These are phyloP conservation scores for Globisporangium okanoganense DNA, from an alignment of 352 stramenopile genomes.

Conservation along the genomic window DNA sequence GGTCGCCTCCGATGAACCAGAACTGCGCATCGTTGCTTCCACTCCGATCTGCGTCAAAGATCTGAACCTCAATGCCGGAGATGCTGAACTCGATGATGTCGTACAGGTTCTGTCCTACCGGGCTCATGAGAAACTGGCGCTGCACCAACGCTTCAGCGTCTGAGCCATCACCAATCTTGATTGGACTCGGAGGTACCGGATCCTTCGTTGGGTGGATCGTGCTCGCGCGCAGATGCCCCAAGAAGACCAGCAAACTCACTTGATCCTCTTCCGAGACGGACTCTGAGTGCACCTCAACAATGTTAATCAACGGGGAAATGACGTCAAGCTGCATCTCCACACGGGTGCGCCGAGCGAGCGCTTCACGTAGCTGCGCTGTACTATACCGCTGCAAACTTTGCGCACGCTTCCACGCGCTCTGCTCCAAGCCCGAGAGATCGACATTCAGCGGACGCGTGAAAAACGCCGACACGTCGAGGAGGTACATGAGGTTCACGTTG, in stretches of 20 bases:
- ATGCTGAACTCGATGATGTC: conserved; percentile 76
- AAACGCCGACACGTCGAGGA: conserved; percentile 61
- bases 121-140: conserved; percentile 14
- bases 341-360: conserved; percentile 62
- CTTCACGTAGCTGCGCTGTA: conserved; percentile 63
- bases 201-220: conserved; percentile 38
- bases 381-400: conserved; percentile 79
- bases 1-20: conserved; percentile 13
- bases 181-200: conserved; percentile 11
- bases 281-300: conserved; percentile 47
- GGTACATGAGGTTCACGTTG: conserved; percentile 70
- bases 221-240: conserved; percentile 67
- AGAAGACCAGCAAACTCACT: conserved; percentile 64
- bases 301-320: conserved; percentile 74
- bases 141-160: conserved; percentile 2
- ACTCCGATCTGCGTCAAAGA: conserved; percentile 27
- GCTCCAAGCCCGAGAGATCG: conserved; percentile 67
- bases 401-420: conserved; percentile 67
- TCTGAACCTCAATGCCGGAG: conserved; percentile 73
- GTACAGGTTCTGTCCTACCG: conserved; percentile 53
- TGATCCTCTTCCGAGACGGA: conserved; percentile 21
- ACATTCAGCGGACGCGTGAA: conserved; percentile 73
- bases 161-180: background rate
- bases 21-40: conserved; percentile 9
- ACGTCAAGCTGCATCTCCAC: conserved; percentile 74